Evolutionary conservation across 169 alveolate genomes (phyloP), one percentile per base, ranked within the genome.

Genomic region (Plasmodium coatneyi): DNA sequence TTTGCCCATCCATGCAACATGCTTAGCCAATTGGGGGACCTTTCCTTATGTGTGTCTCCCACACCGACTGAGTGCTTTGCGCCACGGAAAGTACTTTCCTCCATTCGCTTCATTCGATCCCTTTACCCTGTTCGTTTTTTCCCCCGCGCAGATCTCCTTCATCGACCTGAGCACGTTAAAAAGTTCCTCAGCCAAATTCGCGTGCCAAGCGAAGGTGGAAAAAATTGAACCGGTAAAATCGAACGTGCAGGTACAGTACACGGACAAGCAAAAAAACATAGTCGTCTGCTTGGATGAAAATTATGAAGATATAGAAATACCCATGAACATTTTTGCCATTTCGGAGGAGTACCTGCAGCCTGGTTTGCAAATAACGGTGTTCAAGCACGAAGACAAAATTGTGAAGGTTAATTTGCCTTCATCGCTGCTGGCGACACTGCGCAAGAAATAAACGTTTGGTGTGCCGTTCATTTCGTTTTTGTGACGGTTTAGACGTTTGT

Each of bases 211-310:
- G 4, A 86, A 86, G 41, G 93, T 86, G 19, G 93, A 86, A 76
- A 86, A 86, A 76, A 76, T 86, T n/a, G 93, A 86, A 54, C 93
- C 93, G 10, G 43, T 34, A 25, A 86, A 86, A 86, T 5, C 54
- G 22, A 86, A 86, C 70, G 93, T 54, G n/a, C 84, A 74, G 28
- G 76, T 86, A 52, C 93, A 86, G 34, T 86, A 86, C 52, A 86
- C 93, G n/a, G 93, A 86, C 46, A 86, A 86, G 80, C 93, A 86
- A 22, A 86, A 86, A 86, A 86, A 86, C n/a, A 30, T 86, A 22
- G 93, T 86, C 30, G 93, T 86, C 16, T 86, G 93, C 32, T 54
- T 86, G 19, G 93, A 86, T 86, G 87, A 86, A 54, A 86, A 86
- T 86, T 86, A 86, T 86, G 87, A 86, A 86, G 93, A 86, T 46